Evolutionary conservation across 768 basidiomycete species (phyloP).

Genomic region (Zangia roseola): DNA sequence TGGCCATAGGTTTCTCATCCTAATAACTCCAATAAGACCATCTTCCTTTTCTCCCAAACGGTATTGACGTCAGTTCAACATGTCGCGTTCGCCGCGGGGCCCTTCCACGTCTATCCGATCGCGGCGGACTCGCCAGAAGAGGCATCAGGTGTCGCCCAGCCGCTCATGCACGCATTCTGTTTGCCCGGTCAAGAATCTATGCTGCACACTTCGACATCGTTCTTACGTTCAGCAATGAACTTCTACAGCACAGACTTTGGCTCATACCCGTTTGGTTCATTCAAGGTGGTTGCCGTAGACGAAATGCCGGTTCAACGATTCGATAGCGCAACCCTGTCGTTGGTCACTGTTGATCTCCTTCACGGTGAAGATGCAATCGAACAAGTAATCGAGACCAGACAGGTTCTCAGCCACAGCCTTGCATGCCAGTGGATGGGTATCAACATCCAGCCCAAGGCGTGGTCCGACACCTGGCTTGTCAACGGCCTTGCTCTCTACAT

Average conservation of each 20-base stretch:
- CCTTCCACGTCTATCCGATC: constrained; percentile 78
- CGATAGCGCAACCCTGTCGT: constrained; percentile 80
- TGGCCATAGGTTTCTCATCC: constrained; percentile 80
- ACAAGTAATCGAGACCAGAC: constrained; percentile 88
- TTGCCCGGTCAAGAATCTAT: constrained; percentile 82
- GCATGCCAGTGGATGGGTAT: constrained; percentile 97
- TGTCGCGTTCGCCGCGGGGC: constrained; percentile 93
- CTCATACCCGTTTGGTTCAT: constrained; percentile 93
- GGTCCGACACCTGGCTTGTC: constrained; percentile 96
- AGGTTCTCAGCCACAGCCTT: constrained; percentile 80
- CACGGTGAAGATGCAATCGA: constrained; percentile 90
- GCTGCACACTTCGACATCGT: constrained; percentile 66
- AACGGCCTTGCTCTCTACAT: constrained; percentile 92
- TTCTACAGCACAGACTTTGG: constrained; percentile 92
- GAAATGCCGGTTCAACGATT: constrained; percentile 80
- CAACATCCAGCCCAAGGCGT: constrained; percentile 90
- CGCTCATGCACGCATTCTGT: constrained; percentile 88
- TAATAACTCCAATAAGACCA: constrained; percentile 88
- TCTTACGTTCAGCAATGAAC: constrained; percentile 86
- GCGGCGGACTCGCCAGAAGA: constrained; percentile 65
- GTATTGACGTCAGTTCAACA: constrained; percentile 93
- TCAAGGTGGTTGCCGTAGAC: constrained; percentile 93
- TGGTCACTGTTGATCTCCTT: constrained; percentile 77
- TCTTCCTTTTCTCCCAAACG: constrained; percentile 88
- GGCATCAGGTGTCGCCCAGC: constrained; percentile 59